Percentiles rank a stretch among this genome's conserved stretches.
Evolutionary conservation across 2,329 filamentous ascomycete genomes (phyloP).

Genomic region (Cladorrhinum sp.): DNA sequence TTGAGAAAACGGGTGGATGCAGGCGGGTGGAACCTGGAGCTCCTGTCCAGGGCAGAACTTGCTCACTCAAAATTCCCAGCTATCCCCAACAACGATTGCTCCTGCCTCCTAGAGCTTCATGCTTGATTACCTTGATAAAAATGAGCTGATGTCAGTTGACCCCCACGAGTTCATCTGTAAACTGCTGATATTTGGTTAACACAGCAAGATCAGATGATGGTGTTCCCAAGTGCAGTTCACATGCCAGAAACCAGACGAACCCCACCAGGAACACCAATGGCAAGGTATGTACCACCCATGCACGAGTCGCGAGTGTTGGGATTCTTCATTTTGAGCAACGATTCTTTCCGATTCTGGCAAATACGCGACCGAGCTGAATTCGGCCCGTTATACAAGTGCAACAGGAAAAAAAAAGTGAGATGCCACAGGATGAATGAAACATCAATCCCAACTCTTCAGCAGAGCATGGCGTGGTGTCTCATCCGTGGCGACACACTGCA

Average conservation of each 20-base stretch:
- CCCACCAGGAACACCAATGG: neutral
- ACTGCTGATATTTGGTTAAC: neutral
- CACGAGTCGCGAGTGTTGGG: neutral
- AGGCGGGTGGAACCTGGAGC: no score
- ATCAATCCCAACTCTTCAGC: neutral
- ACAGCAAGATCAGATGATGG: neutral
- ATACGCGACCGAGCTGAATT: neutral
- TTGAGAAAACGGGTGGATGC: no score
- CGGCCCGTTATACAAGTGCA: neutral
- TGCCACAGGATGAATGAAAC: neutral
- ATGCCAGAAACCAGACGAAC: neutral
- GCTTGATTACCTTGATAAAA: neutral
- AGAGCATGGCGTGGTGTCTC: neutral
- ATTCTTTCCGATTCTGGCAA: neutral
- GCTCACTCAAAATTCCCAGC: no score
- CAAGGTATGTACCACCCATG: neutral
- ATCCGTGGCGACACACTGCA: neutral
- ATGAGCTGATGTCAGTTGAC: neutral
- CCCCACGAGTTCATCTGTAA: neutral
- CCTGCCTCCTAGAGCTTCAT: no score
- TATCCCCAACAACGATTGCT: no score
- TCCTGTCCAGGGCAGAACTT: no score
- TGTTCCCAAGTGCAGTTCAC: neutral
- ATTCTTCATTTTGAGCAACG: neutral
- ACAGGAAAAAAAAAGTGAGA: neutral